phyloP scores from a whole-genome alignment of 2,329 filamentous ascomycete genomes.

The Pestalotiopsis sp. region DNA sequence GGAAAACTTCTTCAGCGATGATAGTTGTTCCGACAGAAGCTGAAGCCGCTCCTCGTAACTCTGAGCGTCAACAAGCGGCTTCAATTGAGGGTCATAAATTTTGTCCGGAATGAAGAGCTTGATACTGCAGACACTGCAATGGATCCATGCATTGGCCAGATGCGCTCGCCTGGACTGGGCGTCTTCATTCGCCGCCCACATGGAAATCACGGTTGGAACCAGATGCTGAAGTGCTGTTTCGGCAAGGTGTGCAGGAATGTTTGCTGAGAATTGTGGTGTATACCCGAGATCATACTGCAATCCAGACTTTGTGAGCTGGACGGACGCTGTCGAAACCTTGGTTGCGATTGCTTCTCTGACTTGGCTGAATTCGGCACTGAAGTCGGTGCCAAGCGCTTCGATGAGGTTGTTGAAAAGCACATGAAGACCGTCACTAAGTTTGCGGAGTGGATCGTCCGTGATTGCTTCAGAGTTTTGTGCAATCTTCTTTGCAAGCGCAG shows the following conservation, averaged over 20 bases:
- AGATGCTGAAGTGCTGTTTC: conserved; percentile 41
- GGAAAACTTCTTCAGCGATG: conserved; percentile 68
- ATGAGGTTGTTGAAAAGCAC: conserved; percentile 46
- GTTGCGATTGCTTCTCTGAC: conserved; percentile 25
- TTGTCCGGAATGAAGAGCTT: conserved; percentile 84
- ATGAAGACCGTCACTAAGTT: conserved; percentile 52
- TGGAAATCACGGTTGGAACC: conserved; percentile 46
- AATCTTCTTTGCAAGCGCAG: conserved; percentile 60
- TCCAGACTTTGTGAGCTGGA: conserved; percentile 26
- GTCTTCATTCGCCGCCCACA: conserved; percentile 38
- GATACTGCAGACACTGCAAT: conserved; percentile 74
- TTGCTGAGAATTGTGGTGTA: conserved; percentile 3
- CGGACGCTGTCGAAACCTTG: conserved; percentile 16
- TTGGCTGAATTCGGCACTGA: conserved; percentile 29
- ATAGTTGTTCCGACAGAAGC: conserved; percentile 58
- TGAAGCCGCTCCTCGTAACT: conserved; percentile 57
- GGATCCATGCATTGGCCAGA: conserved; percentile 70
- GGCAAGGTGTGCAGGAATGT: conserved; percentile 36
- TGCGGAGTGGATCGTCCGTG: conserved; percentile 48
- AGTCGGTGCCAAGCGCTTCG: conserved; percentile 37
- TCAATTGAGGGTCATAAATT: conserved; percentile 78
- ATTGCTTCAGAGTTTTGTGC: conserved; percentile 52
- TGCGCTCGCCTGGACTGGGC: conserved; percentile 28
- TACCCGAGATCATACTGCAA: conserved; percentile 21
- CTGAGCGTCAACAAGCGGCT: conserved; percentile 66